These are phyloP conservation scores for Leccinum fallax DNA, from an alignment of 1,284 basidiomycete species.

Conservation along the genomic window DNA sequence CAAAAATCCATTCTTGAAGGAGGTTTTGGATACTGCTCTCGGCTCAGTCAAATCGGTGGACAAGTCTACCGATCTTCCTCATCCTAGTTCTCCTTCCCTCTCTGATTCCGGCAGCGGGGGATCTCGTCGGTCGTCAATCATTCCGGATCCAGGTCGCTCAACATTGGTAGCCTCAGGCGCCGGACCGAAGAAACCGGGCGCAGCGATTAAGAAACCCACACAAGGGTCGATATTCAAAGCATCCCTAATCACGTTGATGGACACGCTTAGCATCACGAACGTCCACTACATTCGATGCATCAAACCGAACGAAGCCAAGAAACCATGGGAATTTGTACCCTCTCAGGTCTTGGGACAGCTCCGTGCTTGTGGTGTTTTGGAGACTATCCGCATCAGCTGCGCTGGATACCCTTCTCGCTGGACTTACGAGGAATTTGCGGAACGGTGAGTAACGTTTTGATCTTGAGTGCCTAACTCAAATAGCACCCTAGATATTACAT, in stretches of 20 bases:
- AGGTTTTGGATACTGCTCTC: conserved; percentile 90
- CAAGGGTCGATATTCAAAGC: conserved; percentile 99
- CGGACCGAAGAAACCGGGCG: conserved; percentile 63
- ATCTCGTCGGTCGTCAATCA: conserved; percentile 78
- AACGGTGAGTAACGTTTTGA: conserved; percentile 64
- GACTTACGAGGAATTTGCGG: conserved; percentile 99
- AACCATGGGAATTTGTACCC: conserved; percentile 95
- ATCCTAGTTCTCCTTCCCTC: conserved; percentile 66
- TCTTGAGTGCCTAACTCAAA: conserved; percentile 17
- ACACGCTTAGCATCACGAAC: conserved; percentile 96
- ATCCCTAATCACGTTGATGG: conserved; percentile 94
- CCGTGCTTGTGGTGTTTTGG: conserved; percentile 97
- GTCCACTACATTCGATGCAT: conserved; percentile 99
- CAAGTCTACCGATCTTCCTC: conserved; percentile 43
- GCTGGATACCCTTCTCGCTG: conserved; percentile 99
- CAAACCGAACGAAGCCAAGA: conserved; percentile 98
- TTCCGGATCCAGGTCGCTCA: conserved; percentile 83
- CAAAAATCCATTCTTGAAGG: conserved; percentile 91
- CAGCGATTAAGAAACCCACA: conserved; percentile 86
- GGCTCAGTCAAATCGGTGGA: conserved; percentile 71
- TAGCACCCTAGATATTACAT: conserved; percentile 83
- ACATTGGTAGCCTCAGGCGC: conserved; percentile 60
- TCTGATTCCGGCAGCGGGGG: conserved; percentile 75
- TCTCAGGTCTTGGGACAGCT: conserved; percentile 96
- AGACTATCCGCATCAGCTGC: conserved; percentile 98